Evolutionary conservation across 208 protist species (phyloP).

Genomic region (Trypanosoma avium): DNA sequence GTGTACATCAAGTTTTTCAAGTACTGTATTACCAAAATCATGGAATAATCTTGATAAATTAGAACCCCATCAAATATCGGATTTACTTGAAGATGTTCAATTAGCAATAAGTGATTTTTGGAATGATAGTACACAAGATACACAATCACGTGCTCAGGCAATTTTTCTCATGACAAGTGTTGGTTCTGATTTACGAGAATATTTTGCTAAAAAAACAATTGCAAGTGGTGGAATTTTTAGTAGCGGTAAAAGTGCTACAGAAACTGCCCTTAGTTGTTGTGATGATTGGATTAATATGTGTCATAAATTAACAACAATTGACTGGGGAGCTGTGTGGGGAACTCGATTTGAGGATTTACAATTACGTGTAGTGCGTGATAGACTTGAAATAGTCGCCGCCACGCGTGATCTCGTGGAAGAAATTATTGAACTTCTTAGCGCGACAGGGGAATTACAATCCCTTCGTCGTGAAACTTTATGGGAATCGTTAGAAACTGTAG

Average conservation of each 20-base stretch:
- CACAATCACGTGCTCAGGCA: constrained; percentile 57
- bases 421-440: constrained; percentile 61
- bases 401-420: constrained; percentile 76
- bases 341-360: constrained; percentile 55
- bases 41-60: constrained; percentile 50
- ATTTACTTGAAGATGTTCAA: constrained; percentile 79
- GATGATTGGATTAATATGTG: constrained; percentile 81
- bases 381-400: constrained; percentile 50
- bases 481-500: constrained; percentile 71
- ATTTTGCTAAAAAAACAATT: constrained; percentile 49
- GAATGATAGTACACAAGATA: constrained; percentile 81
- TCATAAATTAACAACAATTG: constrained; percentile 74
- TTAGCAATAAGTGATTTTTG: constrained; percentile 82
- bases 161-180: constrained; percentile 84
- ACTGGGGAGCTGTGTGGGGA: constrained; percentile 73
- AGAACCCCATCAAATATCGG: constrained; percentile 51
- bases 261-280: constrained; percentile 64
- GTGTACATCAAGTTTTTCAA: constrained; percentile 73
- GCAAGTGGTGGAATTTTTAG: constrained; percentile 54
- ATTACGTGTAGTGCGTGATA: constrained; percentile 46
- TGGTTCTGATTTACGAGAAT: constrained; percentile 63
- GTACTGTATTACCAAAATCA: constrained; percentile 50
- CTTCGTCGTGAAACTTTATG: constrained; percentile 74
- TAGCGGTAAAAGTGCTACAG: constrained; percentile 47
- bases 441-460: constrained; percentile 38